These are phyloP conservation scores for Neopestalotiopsis sp. DNA, from an alignment of 2,329 filamentous ascomycete species.

Conservation along the genomic window DNA sequence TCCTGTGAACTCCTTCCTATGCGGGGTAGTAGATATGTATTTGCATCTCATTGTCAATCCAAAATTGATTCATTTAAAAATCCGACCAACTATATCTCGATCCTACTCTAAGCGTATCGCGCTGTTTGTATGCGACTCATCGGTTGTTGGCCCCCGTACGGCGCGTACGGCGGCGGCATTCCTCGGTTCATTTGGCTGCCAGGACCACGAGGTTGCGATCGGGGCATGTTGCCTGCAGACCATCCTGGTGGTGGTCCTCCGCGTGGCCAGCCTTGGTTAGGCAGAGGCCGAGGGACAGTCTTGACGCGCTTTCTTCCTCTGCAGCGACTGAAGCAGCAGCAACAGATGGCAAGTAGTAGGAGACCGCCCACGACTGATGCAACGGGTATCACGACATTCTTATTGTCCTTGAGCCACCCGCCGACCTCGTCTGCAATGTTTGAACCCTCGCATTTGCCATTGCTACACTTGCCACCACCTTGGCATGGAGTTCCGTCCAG, in stretches of 20 bases:
- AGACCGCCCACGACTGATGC: conserved; percentile 74
- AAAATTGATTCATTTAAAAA: not conserved
- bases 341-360: conserved; percentile 69
- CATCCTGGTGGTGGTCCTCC: conserved; percentile 14
- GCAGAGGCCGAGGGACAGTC: conserved; percentile 30
- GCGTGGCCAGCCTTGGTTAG: conserved; percentile 32
- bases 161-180: conserved; percentile 11
- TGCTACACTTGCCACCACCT: conserved; percentile 78
- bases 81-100: not conserved
- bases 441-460: conserved; percentile 77
- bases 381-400: conserved; percentile 82
- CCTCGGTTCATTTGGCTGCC: not conserved
- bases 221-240: conserved; percentile 14
- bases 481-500: conserved; percentile 88
- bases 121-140: conserved; percentile 6
- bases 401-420: conserved; percentile 78
- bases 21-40: not conserved
- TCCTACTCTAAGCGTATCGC: conserved; percentile 14
- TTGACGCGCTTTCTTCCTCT: conserved; percentile 41
- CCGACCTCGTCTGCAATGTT: conserved; percentile 72
- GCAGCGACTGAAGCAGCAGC: conserved; percentile 68
- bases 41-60: not conserved
- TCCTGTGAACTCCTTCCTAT: conserved; percentile 13
- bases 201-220: not conserved
- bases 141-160: not conserved